Evolutionary conservation across 441 rosid species (phyloP).

Genomic region (Aquilaria agallochum): DNA sequence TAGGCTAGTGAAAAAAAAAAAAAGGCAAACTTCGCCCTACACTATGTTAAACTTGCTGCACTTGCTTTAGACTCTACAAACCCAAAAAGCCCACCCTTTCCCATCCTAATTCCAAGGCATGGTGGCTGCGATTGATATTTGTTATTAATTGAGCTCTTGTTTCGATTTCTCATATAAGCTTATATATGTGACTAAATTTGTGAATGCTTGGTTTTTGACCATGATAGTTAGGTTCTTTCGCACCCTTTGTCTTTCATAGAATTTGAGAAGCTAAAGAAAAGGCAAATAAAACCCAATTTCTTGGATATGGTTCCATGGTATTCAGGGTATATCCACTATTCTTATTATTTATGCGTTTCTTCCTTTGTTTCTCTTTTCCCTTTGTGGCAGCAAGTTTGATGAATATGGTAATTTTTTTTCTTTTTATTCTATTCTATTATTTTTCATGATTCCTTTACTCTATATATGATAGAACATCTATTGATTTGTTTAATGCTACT

Average conservation of each 20-base stretch:
- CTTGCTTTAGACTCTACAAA: too few species aligned
- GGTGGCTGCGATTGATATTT: too few species aligned
- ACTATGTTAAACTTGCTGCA: too few species aligned
- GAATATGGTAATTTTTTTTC: background rate
- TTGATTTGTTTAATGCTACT: constrained; percentile 94
- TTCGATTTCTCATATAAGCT: background rate
- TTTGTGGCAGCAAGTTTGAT: background rate
- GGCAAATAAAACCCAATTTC: constrained; percentile 93
- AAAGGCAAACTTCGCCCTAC: too few species aligned
- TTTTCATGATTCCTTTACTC: constrained; percentile 3
- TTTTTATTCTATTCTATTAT: constrained; percentile 12
- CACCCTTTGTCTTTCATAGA: constrained; percentile 88
- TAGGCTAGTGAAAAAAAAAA: too few species aligned
- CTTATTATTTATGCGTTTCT: constrained; percentile 10
- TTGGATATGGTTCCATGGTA: constrained; percentile 99
- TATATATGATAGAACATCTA: constrained; percentile 85
- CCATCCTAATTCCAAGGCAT: too few species aligned
- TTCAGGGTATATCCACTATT: constrained; percentile 62
- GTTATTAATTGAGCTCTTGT: too few species aligned
- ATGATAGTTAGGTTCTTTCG: constrained; percentile 94
- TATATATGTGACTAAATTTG: constrained; percentile 11
- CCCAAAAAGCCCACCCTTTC: too few species aligned
- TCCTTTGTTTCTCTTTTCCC: background rate
- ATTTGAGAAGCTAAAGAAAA: constrained; percentile 68
- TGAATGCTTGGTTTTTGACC: constrained; percentile 15